phyloP scores from a whole-genome alignment of 495 filamentous ascomycete genomes.

The Aspergillus wentii region DNA sequence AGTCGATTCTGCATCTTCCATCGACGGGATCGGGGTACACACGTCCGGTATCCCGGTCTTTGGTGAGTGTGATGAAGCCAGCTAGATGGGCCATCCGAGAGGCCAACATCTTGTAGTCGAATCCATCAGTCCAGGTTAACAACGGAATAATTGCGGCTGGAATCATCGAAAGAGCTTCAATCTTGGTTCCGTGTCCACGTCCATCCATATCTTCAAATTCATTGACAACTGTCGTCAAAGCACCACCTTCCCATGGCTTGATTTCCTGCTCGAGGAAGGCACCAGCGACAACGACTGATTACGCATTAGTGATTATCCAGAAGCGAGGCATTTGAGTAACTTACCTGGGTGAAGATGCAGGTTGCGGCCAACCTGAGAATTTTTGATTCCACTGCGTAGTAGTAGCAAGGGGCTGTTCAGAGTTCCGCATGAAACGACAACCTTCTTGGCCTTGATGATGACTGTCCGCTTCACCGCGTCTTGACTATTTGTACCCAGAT shows the following conservation, averaged over 20 bases:
- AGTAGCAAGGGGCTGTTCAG: constrained; percentile 74
- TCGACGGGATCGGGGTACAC: constrained; percentile 70
- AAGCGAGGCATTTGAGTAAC: too few relatives aligned
- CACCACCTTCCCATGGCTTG: constrained; percentile 73
- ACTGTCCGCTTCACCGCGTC: constrained; percentile 50
- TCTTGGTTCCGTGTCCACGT: constrained; percentile 76
- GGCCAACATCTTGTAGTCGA: constrained; percentile 62
- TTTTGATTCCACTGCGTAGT: constrained; percentile 67
- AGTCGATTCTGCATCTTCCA: constrained; percentile 59
- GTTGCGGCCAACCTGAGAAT: constrained; percentile 78
- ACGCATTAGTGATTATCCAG: constrained; percentile 6
- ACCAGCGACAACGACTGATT: constrained; percentile 45
- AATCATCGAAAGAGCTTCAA: constrained; percentile 68
- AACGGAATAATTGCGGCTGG: constrained; percentile 52
- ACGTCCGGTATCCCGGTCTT: constrained; percentile 68
- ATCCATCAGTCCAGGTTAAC: constrained; percentile 57
- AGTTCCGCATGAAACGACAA: constrained; percentile 70
- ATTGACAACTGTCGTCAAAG: constrained; percentile 70
- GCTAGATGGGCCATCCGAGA: constrained; percentile 59
- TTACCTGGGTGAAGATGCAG: constrained; percentile 72
- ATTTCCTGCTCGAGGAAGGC: constrained; percentile 62
- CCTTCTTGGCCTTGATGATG: constrained; percentile 73
- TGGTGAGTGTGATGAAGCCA: constrained; percentile 62
- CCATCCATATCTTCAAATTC: constrained; percentile 81
- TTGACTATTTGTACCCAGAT: constrained; percentile 49